Evolutionary conservation across 495 filamentous ascomycete species (phyloP).

Genomic region (Xylaria castorea): DNA sequence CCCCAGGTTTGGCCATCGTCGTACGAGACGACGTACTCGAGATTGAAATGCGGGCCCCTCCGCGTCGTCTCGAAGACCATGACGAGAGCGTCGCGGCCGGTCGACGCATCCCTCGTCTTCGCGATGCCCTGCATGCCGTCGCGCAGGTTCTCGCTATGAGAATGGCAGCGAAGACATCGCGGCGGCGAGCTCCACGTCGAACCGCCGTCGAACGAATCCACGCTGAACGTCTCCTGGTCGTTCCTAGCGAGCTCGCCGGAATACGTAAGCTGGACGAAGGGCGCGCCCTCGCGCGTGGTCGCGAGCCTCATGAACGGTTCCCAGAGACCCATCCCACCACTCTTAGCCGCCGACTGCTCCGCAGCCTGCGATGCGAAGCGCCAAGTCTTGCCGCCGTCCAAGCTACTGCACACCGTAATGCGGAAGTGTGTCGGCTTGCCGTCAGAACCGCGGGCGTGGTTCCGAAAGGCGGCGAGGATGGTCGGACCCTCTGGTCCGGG

Average conservation of each 20-base stretch:
- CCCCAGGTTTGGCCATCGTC: slow-evolving; percentile 64
- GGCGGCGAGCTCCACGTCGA: slow-evolving; percentile 52
- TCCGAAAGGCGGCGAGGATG: slow-evolving; percentile 68
- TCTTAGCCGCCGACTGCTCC: slow-evolving; percentile 45
- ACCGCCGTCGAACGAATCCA: slow-evolving; percentile 62
- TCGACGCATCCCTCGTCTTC: slow-evolving; percentile 29
- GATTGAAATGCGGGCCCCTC: slow-evolving; percentile 54
- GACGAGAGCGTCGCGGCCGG: slow-evolving; percentile 51
- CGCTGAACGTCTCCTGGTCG: slow-evolving; percentile 66
- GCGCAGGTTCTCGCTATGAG: slow-evolving; percentile 45
- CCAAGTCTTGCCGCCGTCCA: slow-evolving; percentile 62
- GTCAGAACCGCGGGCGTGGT: slow-evolving; percentile 56
- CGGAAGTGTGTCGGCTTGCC: slow-evolving; percentile 60
- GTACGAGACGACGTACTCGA: slow-evolving; percentile 63
- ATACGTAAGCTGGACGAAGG: slow-evolving; percentile 58
- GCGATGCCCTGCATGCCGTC: slow-evolving; percentile 69
- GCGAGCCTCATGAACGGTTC: slow-evolving; percentile 67
- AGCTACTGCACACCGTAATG: slow-evolving; percentile 65
- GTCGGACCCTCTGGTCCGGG: slow-evolving; percentile 37
- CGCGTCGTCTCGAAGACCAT: slow-evolving; percentile 66
- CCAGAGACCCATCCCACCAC: slow-evolving; percentile 60
- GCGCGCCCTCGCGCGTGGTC: slow-evolving; percentile 41
- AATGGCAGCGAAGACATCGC: slow-evolving; percentile 38
- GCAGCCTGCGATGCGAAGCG: slow-evolving; percentile 59
- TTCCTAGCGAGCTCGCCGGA: slow-evolving; percentile 47